A percentile compares a stretch with the other conserved stretches of the same genome.
phyloP scores from a whole-genome alignment of 345 rosid genomes.

The rapeseed (Brassica napus) region DNA sequence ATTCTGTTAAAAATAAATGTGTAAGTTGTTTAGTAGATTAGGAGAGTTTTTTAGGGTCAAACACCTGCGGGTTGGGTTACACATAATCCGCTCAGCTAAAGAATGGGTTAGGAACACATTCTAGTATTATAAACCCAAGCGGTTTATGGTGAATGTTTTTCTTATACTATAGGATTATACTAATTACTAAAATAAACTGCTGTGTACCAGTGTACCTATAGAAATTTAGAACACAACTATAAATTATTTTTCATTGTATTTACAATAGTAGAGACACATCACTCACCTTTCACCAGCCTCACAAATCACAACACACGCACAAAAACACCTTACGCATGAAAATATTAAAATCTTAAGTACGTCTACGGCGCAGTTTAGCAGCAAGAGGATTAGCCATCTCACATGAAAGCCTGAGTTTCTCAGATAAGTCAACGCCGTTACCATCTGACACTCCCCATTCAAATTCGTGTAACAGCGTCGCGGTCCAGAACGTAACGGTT shows the following conservation, averaged over 20 bases:
- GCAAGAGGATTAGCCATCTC: slow-evolving; percentile 78
- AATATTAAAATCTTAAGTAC: slow-evolving; percentile 16
- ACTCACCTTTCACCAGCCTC: background rate
- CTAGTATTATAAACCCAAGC: background rate
- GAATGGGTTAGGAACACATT: background rate
- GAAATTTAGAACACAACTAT: background rate
- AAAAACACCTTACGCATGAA: slow-evolving; percentile 1
- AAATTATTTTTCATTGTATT: slow-evolving; percentile 11
- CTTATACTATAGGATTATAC: background rate
- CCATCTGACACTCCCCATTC: slow-evolving; percentile 54
- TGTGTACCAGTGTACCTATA: background rate
- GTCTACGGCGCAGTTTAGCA: slow-evolving; percentile 38
- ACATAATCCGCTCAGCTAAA: background rate
- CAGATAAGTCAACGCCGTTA: slow-evolving; percentile 59
- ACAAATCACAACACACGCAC: slow-evolving; percentile 14
- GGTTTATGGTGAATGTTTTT: background rate
- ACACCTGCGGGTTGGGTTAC: background rate
- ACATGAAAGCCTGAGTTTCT: slow-evolving; percentile 65
- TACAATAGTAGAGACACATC: slow-evolving; percentile 29
- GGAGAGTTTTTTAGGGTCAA: background rate
- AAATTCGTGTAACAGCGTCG: slow-evolving; percentile 65
- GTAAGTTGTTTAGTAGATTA: background rate
- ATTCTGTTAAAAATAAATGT: background rate
- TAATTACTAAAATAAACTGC: background rate
- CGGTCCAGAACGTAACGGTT: slow-evolving; percentile 72